Percentiles rank a stretch among this genome's conserved stretches.
Evolutionary conservation across 257 asterid genomes (phyloP).

Genomic region (Solanum verrucosum): DNA sequence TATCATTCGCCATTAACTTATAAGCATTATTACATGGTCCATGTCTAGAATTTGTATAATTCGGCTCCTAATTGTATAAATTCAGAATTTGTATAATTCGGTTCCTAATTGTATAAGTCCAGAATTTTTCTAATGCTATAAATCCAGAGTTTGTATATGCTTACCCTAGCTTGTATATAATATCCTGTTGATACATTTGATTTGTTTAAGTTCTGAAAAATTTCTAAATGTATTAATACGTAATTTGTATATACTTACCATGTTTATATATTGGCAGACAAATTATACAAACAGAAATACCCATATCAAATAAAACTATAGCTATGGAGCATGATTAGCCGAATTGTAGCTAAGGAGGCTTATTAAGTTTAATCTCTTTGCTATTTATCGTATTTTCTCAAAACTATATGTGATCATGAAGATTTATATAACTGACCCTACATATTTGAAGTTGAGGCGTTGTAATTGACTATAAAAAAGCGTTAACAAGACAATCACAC

Average conservation of each 20-base stretch:
- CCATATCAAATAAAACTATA: no score
- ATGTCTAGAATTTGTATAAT: background rate
- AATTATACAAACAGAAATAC: background rate
- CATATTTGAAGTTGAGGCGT: background rate
- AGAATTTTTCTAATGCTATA: no score
- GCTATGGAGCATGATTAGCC: no score
- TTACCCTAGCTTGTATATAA: background rate
- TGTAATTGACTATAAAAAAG: background rate
- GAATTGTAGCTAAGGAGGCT: background rate
- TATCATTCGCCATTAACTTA: background rate
- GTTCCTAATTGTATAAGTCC: background rate
- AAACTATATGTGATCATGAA: background rate
- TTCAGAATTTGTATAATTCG: no score
- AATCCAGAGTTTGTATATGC: background rate
- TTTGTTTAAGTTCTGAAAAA: no score
- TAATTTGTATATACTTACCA: rapidly evolving
- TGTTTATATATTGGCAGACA: background rate
- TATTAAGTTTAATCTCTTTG: background rate
- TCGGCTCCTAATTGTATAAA: background rate
- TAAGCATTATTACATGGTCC: background rate
- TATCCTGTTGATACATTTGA: no score
- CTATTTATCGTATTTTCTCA: background rate
- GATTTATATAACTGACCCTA: background rate
- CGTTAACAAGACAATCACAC: background rate
- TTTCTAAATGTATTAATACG: no score